Base-by-base conservation (phyloP, 2,329 filamentous ascomycete genomes). In the Fusarium oligoseptatum region DNA sequence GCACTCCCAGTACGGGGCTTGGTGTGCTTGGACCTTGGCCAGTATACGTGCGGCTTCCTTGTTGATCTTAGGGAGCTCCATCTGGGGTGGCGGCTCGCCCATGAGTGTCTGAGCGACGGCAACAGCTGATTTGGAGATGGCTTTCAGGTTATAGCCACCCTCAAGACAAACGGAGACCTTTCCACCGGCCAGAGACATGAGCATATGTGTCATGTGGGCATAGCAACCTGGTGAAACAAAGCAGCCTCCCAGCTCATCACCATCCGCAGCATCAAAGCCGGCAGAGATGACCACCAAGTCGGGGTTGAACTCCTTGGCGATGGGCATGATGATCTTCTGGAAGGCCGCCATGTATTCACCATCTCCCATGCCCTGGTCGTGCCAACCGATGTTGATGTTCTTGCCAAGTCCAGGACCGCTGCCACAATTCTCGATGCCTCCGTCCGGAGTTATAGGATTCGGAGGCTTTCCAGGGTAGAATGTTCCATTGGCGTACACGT, bases 151-250 rank as follows among this genome's bases (percentile, higher is more conserved):
- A 83, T 99, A 99, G 10, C 97, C 97, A 24, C 97, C 97, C 84
- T 99, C 97, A 3, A 99, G 88, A 80, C 95, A 98, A 10, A 98
- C 96, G 3, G 94, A 94, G 15, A 99, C 89, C 80, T 95, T 98
- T 32, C 97, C 97, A 52, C 92, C 89, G 1, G 97, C 96, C 22
- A 99, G 87, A 3, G 94, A 95, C 95, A 98, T 98, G 57, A 99
- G 90, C 96, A 98, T 98, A 81, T 98, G 95, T 17, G 97, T 98
- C 97, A 99, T 98, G 80, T 99, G 96, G 15, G 95, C 94, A 81
- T 98, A 99, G 80, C 97, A 97, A 6, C 92, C 85, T 0, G 97
- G 97, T 1, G 95, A 93, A 6, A 99, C 97, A 79, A 95, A 96
- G 81, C 97, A 99, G 36, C 94, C 95, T 60, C 97, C 97, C 2